Evolutionary conservation across 2,329 filamentous ascomycete species (phyloP).

Genomic region (Curvularia sp.): DNA sequence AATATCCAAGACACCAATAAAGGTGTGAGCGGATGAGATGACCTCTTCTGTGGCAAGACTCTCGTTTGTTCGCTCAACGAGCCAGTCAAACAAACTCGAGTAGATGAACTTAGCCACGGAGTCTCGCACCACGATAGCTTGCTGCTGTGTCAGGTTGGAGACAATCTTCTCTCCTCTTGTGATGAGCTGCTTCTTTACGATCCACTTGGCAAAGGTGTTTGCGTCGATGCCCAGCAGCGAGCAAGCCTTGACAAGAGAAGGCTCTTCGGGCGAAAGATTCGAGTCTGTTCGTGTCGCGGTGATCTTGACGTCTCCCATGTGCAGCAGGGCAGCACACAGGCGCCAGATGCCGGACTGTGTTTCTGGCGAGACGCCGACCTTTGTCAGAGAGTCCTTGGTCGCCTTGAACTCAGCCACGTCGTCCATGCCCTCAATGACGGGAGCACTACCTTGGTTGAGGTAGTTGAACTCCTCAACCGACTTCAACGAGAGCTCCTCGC

Average conservation of each 20-base stretch:
- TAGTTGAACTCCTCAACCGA: constrained; percentile 93
- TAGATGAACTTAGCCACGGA: constrained; percentile 99
- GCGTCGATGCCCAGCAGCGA: constrained; percentile 86
- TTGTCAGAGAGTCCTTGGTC: constrained; percentile 83
- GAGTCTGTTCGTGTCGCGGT: constrained; percentile 88
- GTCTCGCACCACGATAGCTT: constrained; percentile 92
- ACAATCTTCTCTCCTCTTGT: constrained; percentile 97
- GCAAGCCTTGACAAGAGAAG: constrained; percentile 81
- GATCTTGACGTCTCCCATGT: constrained; percentile 97
- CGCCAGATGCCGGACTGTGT: constrained; percentile 89
- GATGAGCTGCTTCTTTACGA: constrained; percentile 96
- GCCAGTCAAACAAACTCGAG: constrained; percentile 97
- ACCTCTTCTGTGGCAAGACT: constrained; percentile 90
- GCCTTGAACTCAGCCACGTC: constrained; percentile 93
- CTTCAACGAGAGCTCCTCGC: constrained; percentile 77
- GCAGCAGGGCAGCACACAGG: constrained; percentile 85
- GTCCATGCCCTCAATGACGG: constrained; percentile 91
- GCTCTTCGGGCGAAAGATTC: constrained; percentile 78
- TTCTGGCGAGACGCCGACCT: constrained; percentile 78
- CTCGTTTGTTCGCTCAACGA: constrained; percentile 95
- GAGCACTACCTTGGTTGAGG: constrained; percentile 91
- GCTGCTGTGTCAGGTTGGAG: constrained; percentile 91
- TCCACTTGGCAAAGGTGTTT: constrained; percentile 93
- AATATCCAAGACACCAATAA: constrained; percentile 98
- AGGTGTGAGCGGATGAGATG: constrained; percentile 79